Evolutionary conservation across 75 land plant genomes (phyloP), one percentile per base, ranked within the genome.

Genomic region (Cryptomeria japonica): DNA sequence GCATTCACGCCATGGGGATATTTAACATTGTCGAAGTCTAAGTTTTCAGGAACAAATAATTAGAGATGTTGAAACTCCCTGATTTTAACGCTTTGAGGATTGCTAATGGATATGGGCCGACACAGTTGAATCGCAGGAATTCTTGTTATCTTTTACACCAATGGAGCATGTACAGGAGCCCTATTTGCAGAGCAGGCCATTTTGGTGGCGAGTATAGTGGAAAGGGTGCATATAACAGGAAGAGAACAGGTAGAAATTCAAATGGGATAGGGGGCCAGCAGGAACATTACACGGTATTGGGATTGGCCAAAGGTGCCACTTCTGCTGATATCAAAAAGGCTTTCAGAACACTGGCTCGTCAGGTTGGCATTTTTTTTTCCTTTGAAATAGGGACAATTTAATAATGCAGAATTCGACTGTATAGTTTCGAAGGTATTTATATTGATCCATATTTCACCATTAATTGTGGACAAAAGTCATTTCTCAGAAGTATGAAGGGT

Each of bases 231-330:
- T 44, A 80, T 80, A 44, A 80, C 31, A 80, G 47, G 51, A 80
- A 44, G 22, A 80, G 9, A 80, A 9, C 10, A 42, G 11, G 25
- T 22, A 44, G 47, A 80, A 44, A 42, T 11, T 80, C 84, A 44
- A 80, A 80, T 44, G 87, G 61, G 19, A 47, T 42, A 36, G 55
- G 31, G 85, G 87, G 70, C n/a, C 84, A 85, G 51, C 85, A 91
- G 88, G 91, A 96, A 90, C 96, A 96, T 87, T 96, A 96, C 86
- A 84, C 90, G 39, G 93, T 96, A 41, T 93, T 96, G 22, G 96
- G 97, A 53, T 39, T 96, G 80, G 31, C 91, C 13, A 85, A 75
- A 15, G 49, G 42, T 56, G 95, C 97, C 36, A 79, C 94, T 58
- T 58, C 91, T 38, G 86, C 84, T 4, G 96, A 95, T 34, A 87